Conservation (phyloP, 495 filamentous ascomycete genomes). For the Trichoderma orchidacearum region DNA sequence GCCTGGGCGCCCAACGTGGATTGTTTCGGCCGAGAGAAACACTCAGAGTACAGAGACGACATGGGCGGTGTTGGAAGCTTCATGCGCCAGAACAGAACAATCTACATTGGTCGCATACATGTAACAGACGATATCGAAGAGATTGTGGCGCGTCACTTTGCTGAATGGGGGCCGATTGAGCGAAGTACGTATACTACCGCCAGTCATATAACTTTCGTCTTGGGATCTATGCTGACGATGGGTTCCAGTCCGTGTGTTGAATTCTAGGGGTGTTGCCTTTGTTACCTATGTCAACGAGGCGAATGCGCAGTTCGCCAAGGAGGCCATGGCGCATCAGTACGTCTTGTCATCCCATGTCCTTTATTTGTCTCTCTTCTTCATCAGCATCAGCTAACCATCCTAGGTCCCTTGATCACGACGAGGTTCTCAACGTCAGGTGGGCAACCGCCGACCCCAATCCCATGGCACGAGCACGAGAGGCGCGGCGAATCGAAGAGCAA, state of each 20-base stretch:
- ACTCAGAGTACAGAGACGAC: constrained; percentile 79
- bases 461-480: constrained; percentile 85
- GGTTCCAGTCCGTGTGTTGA: constrained; percentile 55
- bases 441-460: constrained; percentile 95
- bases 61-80: constrained; percentile 94
- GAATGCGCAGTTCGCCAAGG: constrained; percentile 81
- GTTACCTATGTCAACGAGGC: constrained; percentile 79
- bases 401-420: constrained; percentile 59
- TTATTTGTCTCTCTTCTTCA: constrained; percentile 53
- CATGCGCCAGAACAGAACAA: constrained; percentile 77
- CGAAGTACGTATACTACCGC: constrained; percentile 30
- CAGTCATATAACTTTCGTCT: constrained; percentile 6
- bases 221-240: constrained; percentile 5
- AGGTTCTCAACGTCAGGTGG: constrained; percentile 94
- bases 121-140: constrained; percentile 98
- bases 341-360: constrained; percentile 32
- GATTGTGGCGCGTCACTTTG: constrained; percentile 83
- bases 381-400: constrained; percentile 53
- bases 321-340: constrained; percentile 66
- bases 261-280: constrained; percentile 78
- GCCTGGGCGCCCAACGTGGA: constrained; percentile 83
- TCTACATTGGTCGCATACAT: constrained; percentile 87
- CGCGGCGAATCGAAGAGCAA: constrained; percentile 82
- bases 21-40: constrained; percentile 84
- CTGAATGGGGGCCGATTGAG: constrained; percentile 88